Conservation (phyloP, 31 red algal genomes). For the Endocladia muricata region DNA sequence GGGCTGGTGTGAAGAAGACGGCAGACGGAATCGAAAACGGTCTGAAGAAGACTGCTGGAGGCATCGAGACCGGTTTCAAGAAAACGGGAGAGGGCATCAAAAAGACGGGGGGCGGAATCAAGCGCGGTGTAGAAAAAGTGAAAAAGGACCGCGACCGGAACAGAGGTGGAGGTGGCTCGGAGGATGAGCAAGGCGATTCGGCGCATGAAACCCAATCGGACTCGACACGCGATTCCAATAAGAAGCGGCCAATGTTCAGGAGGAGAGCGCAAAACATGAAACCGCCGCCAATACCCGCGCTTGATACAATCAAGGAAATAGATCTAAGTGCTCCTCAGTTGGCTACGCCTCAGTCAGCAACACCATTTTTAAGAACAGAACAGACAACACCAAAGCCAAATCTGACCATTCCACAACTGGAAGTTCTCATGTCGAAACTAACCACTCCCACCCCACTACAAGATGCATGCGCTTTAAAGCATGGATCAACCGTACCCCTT, state of each 20-base stretch:
- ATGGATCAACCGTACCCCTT: no score
- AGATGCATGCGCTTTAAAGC: no score
- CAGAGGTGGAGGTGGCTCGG: neutral
- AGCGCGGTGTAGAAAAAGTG: conserved; percentile 6
- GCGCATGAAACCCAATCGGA: conserved; percentile 9
- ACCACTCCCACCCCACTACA: no score
- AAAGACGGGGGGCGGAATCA: conserved; percentile 11
- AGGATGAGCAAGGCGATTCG: neutral
- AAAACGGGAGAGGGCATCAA: conserved; percentile 43
- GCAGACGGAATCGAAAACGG: neutral
- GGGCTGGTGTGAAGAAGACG: no score
- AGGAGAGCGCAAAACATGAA: conserved; percentile 18
- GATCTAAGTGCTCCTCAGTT: no score
- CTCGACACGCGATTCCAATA: conserved; percentile 12
- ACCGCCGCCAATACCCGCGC: no score
- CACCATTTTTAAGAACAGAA: no score
- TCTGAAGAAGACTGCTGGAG: conserved; percentile 16
- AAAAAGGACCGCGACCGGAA: conserved; percentile 16
- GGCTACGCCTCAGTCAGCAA: no score
- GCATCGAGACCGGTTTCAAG: neutral
- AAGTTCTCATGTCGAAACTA: no score
- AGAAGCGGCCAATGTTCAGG: conserved; percentile 13
- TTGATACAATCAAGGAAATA: no score
- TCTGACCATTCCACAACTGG: no score
- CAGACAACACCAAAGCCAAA: no score